These are phyloP conservation scores for Cladophialophora yegresii DNA, from an alignment of 2,329 filamentous ascomycete genomes.

Conservation along the genomic window DNA sequence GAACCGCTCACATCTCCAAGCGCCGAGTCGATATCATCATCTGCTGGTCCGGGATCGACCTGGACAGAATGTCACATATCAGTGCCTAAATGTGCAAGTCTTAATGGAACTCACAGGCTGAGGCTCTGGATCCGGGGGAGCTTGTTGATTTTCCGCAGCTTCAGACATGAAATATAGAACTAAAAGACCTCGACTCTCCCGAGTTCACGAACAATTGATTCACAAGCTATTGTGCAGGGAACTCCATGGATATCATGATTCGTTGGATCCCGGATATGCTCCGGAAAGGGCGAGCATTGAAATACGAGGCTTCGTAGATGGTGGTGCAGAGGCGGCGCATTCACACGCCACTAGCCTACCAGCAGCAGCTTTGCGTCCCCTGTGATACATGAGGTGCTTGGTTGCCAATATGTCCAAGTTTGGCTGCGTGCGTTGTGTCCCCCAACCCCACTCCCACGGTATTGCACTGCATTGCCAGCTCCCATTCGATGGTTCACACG, in stretches of 20 bases:
- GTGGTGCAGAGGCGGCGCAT: constrained; percentile 1
- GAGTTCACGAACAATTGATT: neutral
- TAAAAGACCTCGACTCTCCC: neutral
- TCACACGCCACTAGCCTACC: neutral
- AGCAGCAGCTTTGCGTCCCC: neutral
- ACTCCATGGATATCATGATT: neutral
- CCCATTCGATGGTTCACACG: neutral
- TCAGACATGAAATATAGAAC: constrained; percentile 7
- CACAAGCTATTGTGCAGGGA: neutral
- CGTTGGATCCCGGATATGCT: constrained; percentile 8
- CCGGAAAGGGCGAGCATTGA: neutral
- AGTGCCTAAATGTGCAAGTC: neutral
- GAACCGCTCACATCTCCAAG: constrained; percentile 20
- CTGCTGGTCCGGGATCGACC: constrained; percentile 7
- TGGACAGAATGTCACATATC: constrained; percentile 1
- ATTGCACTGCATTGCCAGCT: neutral
- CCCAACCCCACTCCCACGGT: neutral
- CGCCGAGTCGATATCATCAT: constrained; percentile 22
- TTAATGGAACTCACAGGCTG: constrained; percentile 4
- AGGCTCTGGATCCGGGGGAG: neutral
- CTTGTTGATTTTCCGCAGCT: neutral
- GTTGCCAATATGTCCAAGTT: neutral
- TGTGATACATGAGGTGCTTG: constrained; percentile 6
- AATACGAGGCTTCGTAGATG: neutral
- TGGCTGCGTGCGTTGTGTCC: constrained; percentile 7